A percentile compares a stretch with the other conserved stretches of the same genome.
These are phyloP conservation scores for Camelina sativa DNA, from an alignment of 345 rosid genomes.

Conservation along the genomic window DNA sequence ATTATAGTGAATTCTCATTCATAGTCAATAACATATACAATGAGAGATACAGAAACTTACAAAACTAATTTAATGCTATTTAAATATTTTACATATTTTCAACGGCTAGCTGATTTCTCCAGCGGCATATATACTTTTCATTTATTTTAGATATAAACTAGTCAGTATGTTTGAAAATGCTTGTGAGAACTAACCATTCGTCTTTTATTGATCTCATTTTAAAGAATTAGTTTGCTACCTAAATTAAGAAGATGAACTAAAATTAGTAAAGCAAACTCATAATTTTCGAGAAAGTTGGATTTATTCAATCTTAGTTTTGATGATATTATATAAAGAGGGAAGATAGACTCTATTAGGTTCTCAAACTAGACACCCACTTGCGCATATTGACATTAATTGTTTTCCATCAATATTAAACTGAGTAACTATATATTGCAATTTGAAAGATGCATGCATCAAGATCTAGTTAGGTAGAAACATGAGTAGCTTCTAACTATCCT, in stretches of 20 bases:
- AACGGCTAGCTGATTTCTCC: constrained; percentile 15
- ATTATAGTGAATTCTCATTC: neutral
- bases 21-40: neutral
- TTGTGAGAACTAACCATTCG: neutral
- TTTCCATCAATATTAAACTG: constrained; percentile 15
- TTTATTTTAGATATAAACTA: neutral
- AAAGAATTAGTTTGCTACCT: neutral
- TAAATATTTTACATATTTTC: constrained; percentile 11
- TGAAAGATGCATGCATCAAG: constrained; percentile 28
- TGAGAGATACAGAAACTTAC: constrained; percentile 2
- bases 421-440: constrained; percentile 17
- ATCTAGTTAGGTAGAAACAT: constrained; percentile 9
- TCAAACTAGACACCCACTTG: constrained; percentile 21
- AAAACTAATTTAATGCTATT: constrained; percentile 7
- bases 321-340: neutral
- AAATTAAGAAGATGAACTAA: neutral
- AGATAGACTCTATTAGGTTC: neutral
- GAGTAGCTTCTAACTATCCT: neutral
- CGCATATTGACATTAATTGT: constrained; percentile 1
- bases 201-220: neutral
- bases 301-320: constrained; percentile 13
- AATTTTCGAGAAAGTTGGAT: neutral
- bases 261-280: neutral
- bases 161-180: neutral
- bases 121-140: neutral